Conservation (phyloP, 169 alveolate genomes). For the Perkinsus marinus region DNA sequence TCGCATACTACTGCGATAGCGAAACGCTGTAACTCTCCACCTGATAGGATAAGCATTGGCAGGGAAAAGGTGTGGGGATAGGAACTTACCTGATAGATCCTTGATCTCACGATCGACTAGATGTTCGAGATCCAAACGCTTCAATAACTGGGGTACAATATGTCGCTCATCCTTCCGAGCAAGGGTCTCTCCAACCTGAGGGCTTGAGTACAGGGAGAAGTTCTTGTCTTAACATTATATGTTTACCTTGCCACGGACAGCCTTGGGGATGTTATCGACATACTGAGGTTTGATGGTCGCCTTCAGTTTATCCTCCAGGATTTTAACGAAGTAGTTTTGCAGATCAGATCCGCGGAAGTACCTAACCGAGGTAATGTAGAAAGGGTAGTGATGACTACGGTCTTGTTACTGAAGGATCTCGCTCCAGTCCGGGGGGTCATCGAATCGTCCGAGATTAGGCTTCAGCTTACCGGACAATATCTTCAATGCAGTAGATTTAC, state of each 20-base stretch:
- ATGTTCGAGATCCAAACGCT: conserved; percentile 77
- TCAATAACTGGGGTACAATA: conserved; percentile 53
- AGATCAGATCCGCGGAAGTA: conserved; percentile 94
- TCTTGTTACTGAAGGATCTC: conserved; percentile 65
- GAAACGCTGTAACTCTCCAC: conserved; percentile 93
- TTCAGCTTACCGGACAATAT: conserved; percentile 86
- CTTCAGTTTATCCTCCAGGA: conserved; percentile 83
- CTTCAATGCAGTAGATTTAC: conserved; percentile 95
- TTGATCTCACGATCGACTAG: conserved; percentile 80
- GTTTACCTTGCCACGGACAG: conserved; percentile 39
- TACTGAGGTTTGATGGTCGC: conserved; percentile 96
- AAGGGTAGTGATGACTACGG: not conserved
- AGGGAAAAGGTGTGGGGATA: too few species aligned
- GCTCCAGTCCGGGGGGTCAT: conserved; percentile 88
- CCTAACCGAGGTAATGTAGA: conserved; percentile 11
- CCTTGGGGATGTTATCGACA: conserved; percentile 88
- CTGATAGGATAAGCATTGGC: too few species aligned
- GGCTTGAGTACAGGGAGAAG: not conserved
- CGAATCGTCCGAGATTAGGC: conserved; percentile 85
- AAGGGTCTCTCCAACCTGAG: conserved; percentile 67
- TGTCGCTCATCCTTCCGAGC: conserved; percentile 75
- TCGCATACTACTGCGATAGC: conserved; percentile 88
- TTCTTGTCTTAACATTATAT: too few species aligned
- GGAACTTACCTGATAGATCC: conserved; percentile 81
- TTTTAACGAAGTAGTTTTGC: conserved; percentile 83